Conservation (phyloP, 148 eudicot genomes). For the Rhododendron ferrugineum region DNA sequence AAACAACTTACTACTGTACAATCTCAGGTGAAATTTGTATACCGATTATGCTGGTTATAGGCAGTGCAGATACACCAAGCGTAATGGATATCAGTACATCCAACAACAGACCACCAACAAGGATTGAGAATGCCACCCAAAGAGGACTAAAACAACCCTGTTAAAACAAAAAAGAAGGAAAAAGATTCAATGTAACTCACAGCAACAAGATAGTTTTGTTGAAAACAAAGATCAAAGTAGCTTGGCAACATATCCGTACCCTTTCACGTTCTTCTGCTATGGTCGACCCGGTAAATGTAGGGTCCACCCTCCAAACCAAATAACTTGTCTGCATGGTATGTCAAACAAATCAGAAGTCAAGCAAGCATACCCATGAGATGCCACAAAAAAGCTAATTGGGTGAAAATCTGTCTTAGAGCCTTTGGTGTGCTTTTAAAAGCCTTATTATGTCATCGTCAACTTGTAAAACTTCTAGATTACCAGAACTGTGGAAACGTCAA, state of each 20-base stretch:
- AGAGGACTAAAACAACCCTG: conserved; percentile 33
- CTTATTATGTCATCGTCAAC: neutral
- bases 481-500: neutral
- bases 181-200: neutral
- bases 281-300: conserved; percentile 10
- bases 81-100: conserved; percentile 21
- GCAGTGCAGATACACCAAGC: conserved; percentile 26
- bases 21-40: neutral
- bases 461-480: neutral
- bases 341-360: neutral
- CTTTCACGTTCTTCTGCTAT: conserved; percentile 21
- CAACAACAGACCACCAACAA: conserved; percentile 26
- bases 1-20: neutral
- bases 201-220: neutral
- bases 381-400: neutral
- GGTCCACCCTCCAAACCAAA: conserved; percentile 37
- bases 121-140: conserved; percentile 37
- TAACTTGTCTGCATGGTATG: conserved; percentile 19
- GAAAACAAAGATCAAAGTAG: neutral
- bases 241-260: conserved; percentile 10
- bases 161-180: neutral
- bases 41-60: conserved; percentile 31
- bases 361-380: neutral
- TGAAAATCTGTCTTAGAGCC: neutral
- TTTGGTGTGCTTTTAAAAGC: too few species aligned